Evolutionary conservation across 148 eudicot genomes (phyloP), one percentile per base, ranked within the genome.

Genomic region (Vaccinium corymbosum): DNA sequence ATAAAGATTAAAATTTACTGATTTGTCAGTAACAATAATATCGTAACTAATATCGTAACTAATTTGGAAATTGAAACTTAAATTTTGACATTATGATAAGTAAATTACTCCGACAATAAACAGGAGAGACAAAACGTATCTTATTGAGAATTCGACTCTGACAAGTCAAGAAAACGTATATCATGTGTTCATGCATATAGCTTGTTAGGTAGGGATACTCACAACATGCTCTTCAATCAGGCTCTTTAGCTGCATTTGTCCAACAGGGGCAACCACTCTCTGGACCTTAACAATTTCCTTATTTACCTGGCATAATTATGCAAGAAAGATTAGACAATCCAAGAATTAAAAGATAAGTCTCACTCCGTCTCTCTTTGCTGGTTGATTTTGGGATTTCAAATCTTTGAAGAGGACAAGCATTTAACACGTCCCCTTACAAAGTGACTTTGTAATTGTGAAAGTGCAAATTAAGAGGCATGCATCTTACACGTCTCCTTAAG

Each of bases 281-380:
- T 97, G 99, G 85, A 95, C 89, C 89, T 97, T 97, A 83, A 95
- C 99, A 15, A 97, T 97, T 87, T 97, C 99, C 90, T 95, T 94
- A 91, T 97, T 97, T 82, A 97, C 94, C 99, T 97, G 87, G 82
- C 84, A 80, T 42, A 75, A 52, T 49, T 66, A 29, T 48, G 77
- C 59, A 81, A 81, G 56, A 50, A 57, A 19, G 13, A 75, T 38
- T 48, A 4, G 27, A 29, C 15, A 4, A 27, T 53, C 51, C 27
- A 42, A 15, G 35, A 29, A 55, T 57, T 50, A 76, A 50, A 76
- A 76, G 6, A 4, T 17, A 53, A 53, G 17, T 64, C 52, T 27
- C 27, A 6, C n/a, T 52, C 52, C 32, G 68, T 68, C 42, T 27
- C 73, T 27, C 38, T 27, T 68, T 64, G 71, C 4, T 27, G 17